Percentiles rank a stretch among this genome's conserved stretches.
phyloP scores from a whole-genome alignment of 345 rosid species.

The Clausena lansium region DNA sequence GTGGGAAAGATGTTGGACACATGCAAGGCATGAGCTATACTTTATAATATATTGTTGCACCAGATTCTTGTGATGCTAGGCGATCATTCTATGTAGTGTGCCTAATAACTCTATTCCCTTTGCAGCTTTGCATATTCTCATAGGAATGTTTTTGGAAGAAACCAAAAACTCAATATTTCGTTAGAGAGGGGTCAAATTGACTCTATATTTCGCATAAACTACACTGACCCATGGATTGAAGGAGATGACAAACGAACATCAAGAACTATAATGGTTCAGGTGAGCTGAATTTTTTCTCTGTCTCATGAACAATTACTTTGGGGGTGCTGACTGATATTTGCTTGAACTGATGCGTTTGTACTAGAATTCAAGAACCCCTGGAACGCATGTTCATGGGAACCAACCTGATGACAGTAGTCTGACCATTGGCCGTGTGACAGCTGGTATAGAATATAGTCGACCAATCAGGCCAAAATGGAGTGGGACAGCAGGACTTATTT shows the following conservation, averaged over 20 bases:
- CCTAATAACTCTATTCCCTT: conserved; percentile 14
- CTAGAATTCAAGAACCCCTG: conserved; percentile 94
- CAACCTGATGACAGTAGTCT: conserved; percentile 64
- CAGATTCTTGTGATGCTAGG: background rate
- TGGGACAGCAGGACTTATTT: conserved; percentile 81
- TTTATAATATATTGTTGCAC: background rate
- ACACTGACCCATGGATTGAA: conserved; percentile 99
- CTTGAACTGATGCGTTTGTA: conserved; percentile 23
- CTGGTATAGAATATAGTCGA: conserved; percentile 86
- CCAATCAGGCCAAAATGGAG: conserved; percentile 99
- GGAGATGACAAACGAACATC: conserved; percentile 95
- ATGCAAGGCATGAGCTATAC: background rate
- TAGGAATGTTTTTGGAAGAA: conserved; percentile 89
- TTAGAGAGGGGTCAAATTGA: conserved; percentile 94
- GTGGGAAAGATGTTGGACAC: background rate
- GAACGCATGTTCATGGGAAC: conserved; percentile 90
- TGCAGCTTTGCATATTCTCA: conserved; percentile 97
- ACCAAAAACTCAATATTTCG: conserved; percentile 89
- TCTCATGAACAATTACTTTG: background rate
- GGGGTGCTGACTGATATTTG: conserved; percentile 11
- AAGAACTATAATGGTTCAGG: conserved; percentile 91
- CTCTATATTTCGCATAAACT: conserved; percentile 85
- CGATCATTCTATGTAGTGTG: background rate
- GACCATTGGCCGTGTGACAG: conserved; percentile 78
- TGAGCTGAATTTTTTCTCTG: conserved; percentile 13